These are phyloP conservation scores for Diddensiella transvaalensis DNA, from an alignment of 805 yeast species.

Conservation along the genomic window DNA sequence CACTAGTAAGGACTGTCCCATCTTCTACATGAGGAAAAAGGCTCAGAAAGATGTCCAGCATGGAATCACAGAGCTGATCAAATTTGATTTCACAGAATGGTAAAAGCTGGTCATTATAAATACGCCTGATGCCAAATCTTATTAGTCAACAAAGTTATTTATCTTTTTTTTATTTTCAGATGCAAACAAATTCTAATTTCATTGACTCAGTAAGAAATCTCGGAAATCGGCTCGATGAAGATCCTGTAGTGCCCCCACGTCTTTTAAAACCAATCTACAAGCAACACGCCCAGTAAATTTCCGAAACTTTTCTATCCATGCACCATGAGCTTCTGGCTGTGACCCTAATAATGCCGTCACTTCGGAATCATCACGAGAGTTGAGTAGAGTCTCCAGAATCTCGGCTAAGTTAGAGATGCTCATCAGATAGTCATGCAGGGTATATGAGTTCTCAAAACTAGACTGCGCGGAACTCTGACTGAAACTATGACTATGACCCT, in stretches of 20 bases:
- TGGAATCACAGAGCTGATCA: constrained; percentile 54
- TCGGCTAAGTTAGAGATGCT: constrained; percentile 8
- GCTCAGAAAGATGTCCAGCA: constrained; percentile 67
- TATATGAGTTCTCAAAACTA: neutral
- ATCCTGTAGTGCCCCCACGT: constrained; percentile 13
- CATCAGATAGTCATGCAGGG: constrained; percentile 9
- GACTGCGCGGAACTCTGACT: neutral
- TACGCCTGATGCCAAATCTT: neutral
- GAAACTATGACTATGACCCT: neutral
- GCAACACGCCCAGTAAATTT: constrained; percentile 15
- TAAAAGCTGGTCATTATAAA: constrained; percentile 10
- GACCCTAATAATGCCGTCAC: neutral
- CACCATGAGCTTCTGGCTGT: constrained; percentile 3
- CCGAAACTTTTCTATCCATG: constrained; percentile 13
- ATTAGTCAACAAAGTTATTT: neutral
- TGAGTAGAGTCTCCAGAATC: constrained; percentile 11
- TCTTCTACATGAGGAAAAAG: constrained; percentile 92
- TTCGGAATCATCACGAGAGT: constrained; percentile 3
- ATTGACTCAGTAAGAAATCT: constrained; percentile 10
- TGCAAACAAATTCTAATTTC: neutral
- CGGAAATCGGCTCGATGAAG: constrained; percentile 12
- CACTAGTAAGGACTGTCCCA: constrained; percentile 94
- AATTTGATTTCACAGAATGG: constrained; percentile 54
- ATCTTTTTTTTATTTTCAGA: too few relatives aligned
- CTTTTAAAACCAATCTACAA: constrained; percentile 17